These are phyloP conservation scores for Dalbergia oliveri DNA, from an alignment of 306 rosid species.

Conservation along the genomic window DNA sequence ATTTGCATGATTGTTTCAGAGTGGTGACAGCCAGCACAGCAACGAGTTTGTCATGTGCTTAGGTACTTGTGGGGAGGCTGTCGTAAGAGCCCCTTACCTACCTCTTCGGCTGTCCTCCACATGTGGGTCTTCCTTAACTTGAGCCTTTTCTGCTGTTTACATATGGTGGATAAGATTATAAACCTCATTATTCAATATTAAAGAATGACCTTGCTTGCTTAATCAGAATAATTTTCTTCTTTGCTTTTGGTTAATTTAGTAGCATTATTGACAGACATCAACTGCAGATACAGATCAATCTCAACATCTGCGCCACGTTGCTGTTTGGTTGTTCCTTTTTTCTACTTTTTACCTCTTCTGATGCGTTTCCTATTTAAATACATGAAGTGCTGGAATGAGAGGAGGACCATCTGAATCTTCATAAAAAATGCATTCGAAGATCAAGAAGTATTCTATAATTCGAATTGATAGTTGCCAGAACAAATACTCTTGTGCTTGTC, in stretches of 20 bases:
- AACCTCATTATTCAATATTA: conserved; percentile 24
- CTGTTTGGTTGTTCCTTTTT: conserved; percentile 5
- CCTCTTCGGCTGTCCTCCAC: conserved; percentile 71
- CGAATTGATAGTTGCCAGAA: no score
- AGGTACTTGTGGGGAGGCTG: conserved; percentile 59
- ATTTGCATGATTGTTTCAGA: conserved; percentile 42
- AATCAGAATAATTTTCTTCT: background rate
- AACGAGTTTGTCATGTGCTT: conserved; percentile 78
- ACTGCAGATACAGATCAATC: conserved; percentile 43
- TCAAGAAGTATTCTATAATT: no score
- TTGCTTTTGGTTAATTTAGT: conserved; percentile 1
- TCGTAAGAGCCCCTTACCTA: conserved; percentile 69
- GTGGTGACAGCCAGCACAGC: conserved; percentile 67
- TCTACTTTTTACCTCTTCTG: background rate
- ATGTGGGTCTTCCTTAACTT: conserved; percentile 55
- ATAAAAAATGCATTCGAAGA: background rate
- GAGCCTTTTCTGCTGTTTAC: conserved; percentile 24
- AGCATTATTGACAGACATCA: conserved; percentile 49
- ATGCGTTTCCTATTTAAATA: conserved; percentile 34
- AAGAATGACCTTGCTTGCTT: conserved; percentile 17
- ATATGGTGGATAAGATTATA: conserved; percentile 51
- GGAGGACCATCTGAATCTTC: conserved; percentile 17
- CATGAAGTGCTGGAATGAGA: background rate
- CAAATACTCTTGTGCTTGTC: background rate
- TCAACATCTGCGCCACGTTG: conserved; percentile 22